Conservation (phyloP, 2,329 filamentous ascomycete species). For the Verticillium longisporum region DNA sequence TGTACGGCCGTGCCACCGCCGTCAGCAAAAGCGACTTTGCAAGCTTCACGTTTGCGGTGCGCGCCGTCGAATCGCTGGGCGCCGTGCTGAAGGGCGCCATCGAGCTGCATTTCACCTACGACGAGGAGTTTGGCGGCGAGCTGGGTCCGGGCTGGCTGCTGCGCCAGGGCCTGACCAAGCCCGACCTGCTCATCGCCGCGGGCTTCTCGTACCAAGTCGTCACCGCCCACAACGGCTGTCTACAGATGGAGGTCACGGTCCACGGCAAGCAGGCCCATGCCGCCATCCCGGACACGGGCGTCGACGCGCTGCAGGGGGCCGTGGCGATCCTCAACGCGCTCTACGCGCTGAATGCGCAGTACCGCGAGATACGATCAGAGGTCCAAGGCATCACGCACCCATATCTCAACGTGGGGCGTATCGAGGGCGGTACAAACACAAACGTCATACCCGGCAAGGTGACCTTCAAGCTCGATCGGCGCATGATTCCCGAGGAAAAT, state of each 20-base stretch:
- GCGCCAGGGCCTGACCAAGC: slow-evolving; percentile 3
- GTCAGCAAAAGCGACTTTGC: slow-evolving; percentile 9
- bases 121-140: slow-evolving; percentile 9
- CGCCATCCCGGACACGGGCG: slow-evolving; percentile 5
- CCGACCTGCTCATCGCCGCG: slow-evolving; percentile 6
- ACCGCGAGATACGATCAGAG: slow-evolving; percentile 2
- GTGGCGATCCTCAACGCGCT: slow-evolving; percentile 6
- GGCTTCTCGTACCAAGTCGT: slow-evolving; percentile 9
- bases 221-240: slow-evolving; percentile 7
- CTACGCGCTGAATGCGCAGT: slow-evolving; percentile 4
- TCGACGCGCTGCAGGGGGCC: slow-evolving; percentile 6
- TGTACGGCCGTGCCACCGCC: slow-evolving; percentile 7
- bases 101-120: slow-evolving; percentile 8
- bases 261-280: slow-evolving; percentile 6
- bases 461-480: slow-evolving; percentile 7
- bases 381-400: slow-evolving; percentile 7
- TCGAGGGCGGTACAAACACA: slow-evolving; percentile 9
- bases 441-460: slow-evolving; percentile 8
- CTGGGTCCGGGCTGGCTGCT: slow-evolving; percentile 8
- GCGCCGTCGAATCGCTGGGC: slow-evolving; percentile 4
- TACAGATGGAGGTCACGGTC: slow-evolving; percentile 7
- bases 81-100: background rate
- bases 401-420: slow-evolving; percentile 8
- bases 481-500: slow-evolving; percentile 7
- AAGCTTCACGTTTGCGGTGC: slow-evolving; percentile 5